Conservation (phyloP, 164 flowering plant genomes). For the Magnolia kwangsiensis region DNA sequence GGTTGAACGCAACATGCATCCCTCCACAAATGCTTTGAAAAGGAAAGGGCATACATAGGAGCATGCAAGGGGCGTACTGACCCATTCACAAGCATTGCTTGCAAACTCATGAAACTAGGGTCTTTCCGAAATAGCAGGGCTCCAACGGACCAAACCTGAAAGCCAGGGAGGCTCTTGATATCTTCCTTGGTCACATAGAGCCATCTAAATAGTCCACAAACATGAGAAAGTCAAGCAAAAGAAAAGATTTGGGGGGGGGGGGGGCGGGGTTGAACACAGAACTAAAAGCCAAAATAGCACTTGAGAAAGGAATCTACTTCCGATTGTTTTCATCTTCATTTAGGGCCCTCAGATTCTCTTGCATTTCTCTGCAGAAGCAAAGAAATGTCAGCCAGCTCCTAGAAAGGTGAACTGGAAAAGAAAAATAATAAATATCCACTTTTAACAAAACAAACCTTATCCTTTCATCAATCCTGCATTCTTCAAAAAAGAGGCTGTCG, state of each 20-base stretch:
- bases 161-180: conserved; percentile 52
- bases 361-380: conserved; percentile 43
- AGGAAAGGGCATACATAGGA: background rate
- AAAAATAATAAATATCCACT: background rate
- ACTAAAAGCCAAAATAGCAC: conserved; percentile 6
- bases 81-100: background rate
- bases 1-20: background rate
- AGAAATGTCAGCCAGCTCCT: conserved; percentile 12
- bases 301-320: conserved; percentile 33
- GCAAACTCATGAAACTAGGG: too few relatives aligned
- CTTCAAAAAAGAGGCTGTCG: conserved; percentile 40
- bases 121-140: background rate
- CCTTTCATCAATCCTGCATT: conserved; percentile 42
- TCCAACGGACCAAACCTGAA: conserved; percentile 37
- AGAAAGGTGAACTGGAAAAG: conserved; percentile 6
- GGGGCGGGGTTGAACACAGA: background rate
- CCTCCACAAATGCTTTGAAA: background rate
- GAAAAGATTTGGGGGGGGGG: background rate
- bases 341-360: conserved; percentile 40
- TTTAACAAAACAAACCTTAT: conserved; percentile 46
- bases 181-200: conserved; percentile 59
- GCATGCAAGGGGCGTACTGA: background rate
- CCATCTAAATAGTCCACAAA: conserved; percentile 29
- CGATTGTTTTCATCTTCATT: conserved; percentile 37
- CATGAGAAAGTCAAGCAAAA: conserved; percentile 5